A percentile compares a stretch with the other conserved stretches of the same genome.
phyloP scores from a whole-genome alignment of 2,329 filamentous ascomycete genomes.

The Fusarium foetens region DNA sequence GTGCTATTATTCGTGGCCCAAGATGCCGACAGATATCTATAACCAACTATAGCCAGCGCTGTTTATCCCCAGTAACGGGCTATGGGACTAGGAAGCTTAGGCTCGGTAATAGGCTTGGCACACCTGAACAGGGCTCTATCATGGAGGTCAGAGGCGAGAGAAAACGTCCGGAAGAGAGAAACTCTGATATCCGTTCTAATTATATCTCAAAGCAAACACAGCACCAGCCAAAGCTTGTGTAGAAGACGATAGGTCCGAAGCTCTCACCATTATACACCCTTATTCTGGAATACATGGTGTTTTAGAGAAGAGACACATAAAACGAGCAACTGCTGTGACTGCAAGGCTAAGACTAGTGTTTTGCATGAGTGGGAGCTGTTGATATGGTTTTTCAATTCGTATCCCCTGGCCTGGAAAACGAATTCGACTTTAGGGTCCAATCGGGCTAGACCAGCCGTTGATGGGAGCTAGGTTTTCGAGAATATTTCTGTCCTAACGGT shows the following conservation, averaged over 20 bases:
- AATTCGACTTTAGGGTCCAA: conserved; percentile 4
- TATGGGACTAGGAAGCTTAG: conserved; percentile 8
- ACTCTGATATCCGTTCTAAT: conserved; percentile 6
- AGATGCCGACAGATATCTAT: conserved; percentile 4
- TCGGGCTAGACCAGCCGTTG: conserved; percentile 13
- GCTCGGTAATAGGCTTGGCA: conserved; percentile 31
- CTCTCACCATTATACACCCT: background rate
- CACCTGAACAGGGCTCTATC: conserved; percentile 14
- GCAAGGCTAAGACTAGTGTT: background rate
- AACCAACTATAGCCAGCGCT: background rate
- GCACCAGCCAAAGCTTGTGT: background rate
- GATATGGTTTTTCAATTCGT: conserved; percentile 7
- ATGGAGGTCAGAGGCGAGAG: background rate
- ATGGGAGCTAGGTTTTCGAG: background rate
- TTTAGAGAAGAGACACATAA: background rate
- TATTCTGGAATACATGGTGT: background rate
- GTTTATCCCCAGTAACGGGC: background rate
- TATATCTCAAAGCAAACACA: background rate
- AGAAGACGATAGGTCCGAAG: background rate
- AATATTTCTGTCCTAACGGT: background rate
- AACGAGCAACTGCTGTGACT: background rate
- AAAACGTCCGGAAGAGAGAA: background rate
- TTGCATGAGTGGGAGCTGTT: background rate
- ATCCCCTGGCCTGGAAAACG: background rate
- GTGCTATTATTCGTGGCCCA: conserved; percentile 3